A percentile compares a stretch with the other conserved stretches of the same genome.
Conservation (phyloP, 2,329 filamentous ascomycete species). For the Colletotrichum noveboracense region DNA sequence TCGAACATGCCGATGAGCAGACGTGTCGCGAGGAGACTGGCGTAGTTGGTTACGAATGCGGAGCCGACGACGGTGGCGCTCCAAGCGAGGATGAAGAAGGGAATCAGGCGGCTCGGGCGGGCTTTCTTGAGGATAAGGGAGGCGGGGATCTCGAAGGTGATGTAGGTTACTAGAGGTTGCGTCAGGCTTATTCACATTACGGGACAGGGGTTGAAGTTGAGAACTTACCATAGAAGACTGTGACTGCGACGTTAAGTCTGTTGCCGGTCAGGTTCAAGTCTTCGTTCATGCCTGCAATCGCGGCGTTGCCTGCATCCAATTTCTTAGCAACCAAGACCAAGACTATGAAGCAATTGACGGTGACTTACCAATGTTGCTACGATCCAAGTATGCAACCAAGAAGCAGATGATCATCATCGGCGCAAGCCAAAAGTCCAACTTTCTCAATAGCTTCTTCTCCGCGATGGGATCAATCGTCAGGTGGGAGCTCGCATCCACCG, state of each 20-base stretch:
- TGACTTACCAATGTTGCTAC: constrained; percentile 27
- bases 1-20: constrained; percentile 54
- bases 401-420: constrained; percentile 28
- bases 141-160: constrained; percentile 44
- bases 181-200: constrained; percentile 45
- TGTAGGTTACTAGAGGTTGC: constrained; percentile 60
- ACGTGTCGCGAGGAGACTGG: constrained; percentile 47
- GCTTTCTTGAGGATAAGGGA: constrained; percentile 36
- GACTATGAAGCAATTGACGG: rapidly evolving
- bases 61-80: constrained; percentile 51
- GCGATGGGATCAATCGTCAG: constrained; percentile 1
- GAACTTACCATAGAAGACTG: constrained; percentile 45
- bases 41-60: constrained; percentile 47
- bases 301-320: constrained; percentile 29
- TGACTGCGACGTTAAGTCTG: constrained; percentile 45
- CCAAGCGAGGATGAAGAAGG: constrained; percentile 43
- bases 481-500: background rate
- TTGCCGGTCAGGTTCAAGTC: constrained; percentile 35
- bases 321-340: background rate
- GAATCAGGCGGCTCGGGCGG: constrained; percentile 35
- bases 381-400: constrained; percentile 35
- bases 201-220: constrained; percentile 53
- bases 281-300: constrained; percentile 36
- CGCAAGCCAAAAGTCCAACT: constrained; percentile 25
- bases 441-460: constrained; percentile 27